Conservation (phyloP, 306 rosid species). For the Lathyrus aphaca region DNA sequence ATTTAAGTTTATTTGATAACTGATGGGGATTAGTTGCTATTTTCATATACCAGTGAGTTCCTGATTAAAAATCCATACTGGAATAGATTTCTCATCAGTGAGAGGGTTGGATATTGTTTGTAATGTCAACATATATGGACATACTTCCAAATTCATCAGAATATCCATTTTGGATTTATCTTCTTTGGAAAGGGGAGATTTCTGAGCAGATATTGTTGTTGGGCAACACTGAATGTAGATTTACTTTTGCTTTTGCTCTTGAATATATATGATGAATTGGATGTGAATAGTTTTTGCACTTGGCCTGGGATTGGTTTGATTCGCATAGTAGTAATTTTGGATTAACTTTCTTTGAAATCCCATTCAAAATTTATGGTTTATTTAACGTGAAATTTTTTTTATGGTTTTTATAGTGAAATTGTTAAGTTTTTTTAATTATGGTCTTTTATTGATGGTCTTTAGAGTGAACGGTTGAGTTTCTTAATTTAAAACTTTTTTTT, state of each 20-base stretch:
- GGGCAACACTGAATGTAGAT: slow-evolving; percentile 23
- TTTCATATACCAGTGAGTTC: slow-evolving; percentile 34
- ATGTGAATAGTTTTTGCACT: slow-evolving; percentile 31
- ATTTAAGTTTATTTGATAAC: slow-evolving; percentile 33
- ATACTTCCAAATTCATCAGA: slow-evolving; percentile 1
- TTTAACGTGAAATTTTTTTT: too few relatives aligned
- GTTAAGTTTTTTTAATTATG: too few relatives aligned
- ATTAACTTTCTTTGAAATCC: too few relatives aligned
- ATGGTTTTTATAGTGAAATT: too few relatives aligned
- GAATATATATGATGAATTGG: slow-evolving; percentile 1
- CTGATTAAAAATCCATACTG: slow-evolving; percentile 24
- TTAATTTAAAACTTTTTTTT: too few relatives aligned
- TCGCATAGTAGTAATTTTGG: too few relatives aligned
- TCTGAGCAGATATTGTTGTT: slow-evolving; percentile 26
- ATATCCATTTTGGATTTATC: slow-evolving; percentile 4
- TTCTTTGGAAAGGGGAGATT: slow-evolving; percentile 7
- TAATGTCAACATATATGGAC: slow-evolving; percentile 4
- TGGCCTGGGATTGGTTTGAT: not conserved
- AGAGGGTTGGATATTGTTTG: slow-evolving; percentile 29
- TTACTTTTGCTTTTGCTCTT: slow-evolving; percentile 8
- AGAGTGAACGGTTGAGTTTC: too few relatives aligned
- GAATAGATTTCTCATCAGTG: slow-evolving; percentile 8
- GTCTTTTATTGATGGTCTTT: too few relatives aligned
- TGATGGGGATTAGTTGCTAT: not conserved
- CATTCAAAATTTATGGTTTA: too few relatives aligned